phyloP scores from a whole-genome alignment of 1,284 basidiomycete species.

The Cutaneotrichosporon cyanovorans region DNA sequence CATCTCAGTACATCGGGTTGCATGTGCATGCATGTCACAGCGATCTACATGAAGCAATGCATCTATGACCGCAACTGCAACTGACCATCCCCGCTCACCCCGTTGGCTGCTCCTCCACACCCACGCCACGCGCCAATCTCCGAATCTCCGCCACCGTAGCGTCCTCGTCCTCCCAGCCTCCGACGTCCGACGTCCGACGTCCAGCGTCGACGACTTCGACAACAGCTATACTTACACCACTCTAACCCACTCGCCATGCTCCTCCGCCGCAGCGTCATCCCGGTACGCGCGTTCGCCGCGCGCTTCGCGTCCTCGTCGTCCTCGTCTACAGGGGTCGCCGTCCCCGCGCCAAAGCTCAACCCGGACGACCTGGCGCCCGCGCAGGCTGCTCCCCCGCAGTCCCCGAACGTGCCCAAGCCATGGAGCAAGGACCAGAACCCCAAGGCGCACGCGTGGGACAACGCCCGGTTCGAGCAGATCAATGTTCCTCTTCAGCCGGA shows the following conservation, averaged over 20 bases:
- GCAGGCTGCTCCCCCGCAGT: constrained; percentile 48
- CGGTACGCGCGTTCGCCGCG: neutral
- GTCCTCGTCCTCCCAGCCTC: too few relatives aligned
- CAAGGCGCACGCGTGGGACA: constrained; percentile 34
- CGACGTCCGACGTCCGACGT: too few relatives aligned
- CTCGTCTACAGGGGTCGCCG: neutral
- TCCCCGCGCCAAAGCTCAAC: neutral
- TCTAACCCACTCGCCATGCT: too few relatives aligned
- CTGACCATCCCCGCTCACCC: too few relatives aligned
- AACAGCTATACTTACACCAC: neutral
- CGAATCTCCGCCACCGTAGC: too few relatives aligned
- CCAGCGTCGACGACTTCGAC: neutral
- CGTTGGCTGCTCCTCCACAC: too few relatives aligned
- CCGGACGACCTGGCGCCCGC: constrained; percentile 5
- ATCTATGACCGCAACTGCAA: too few relatives aligned
- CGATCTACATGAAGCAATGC: too few relatives aligned
- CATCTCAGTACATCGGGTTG: too few relatives aligned
- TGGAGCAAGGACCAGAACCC: constrained; percentile 68
- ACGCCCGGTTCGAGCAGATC: constrained; percentile 72
- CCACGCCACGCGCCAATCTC: too few relatives aligned
- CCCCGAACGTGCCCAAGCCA: constrained; percentile 67
- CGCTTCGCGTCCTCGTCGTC: neutral
- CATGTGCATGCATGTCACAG: too few relatives aligned
- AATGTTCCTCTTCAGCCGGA: constrained; percentile 67
- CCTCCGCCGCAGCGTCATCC: constrained; percentile 2